phyloP scores from a whole-genome alignment of 2,329 filamentous ascomycete species.

The Periconia sp. region DNA sequence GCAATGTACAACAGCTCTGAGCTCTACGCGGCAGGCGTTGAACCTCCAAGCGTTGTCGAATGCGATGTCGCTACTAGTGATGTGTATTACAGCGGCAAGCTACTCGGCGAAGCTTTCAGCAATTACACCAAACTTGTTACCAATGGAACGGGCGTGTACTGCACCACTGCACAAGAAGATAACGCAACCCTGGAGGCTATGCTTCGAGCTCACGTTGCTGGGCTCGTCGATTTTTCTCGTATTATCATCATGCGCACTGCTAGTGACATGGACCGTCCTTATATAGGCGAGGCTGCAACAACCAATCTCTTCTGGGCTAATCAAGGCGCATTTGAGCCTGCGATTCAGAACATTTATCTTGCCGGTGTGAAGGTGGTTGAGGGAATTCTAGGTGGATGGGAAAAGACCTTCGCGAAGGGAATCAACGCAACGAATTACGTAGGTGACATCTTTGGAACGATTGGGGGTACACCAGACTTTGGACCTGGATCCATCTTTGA shows the following conservation, averaged over 20 bases:
- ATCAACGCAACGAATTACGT: constrained; percentile 68
- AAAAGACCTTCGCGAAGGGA: constrained; percentile 61
- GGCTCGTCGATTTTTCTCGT: constrained; percentile 39
- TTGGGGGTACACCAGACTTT: constrained; percentile 71
- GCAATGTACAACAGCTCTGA: constrained; percentile 38
- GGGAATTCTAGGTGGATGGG: constrained; percentile 67
- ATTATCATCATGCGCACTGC: constrained; percentile 52
- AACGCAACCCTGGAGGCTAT: constrained; percentile 43
- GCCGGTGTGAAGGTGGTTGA: constrained; percentile 69
- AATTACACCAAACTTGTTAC: constrained; percentile 39
- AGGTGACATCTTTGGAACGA: constrained; percentile 72
- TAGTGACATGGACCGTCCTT: constrained; percentile 74
- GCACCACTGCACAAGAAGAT: constrained; percentile 45
- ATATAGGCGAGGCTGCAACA: constrained; percentile 60
- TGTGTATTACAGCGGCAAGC: constrained; percentile 35
- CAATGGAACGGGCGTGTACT: constrained; percentile 45
- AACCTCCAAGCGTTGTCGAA: constrained; percentile 32
- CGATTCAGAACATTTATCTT: constrained; percentile 70
- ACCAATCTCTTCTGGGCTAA: constrained; percentile 66
- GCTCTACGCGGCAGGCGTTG: constrained; percentile 28
- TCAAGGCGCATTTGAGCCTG: constrained; percentile 67
- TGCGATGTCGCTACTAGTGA: constrained; percentile 41
- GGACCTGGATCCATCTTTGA: too few species aligned
- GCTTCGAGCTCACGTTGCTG: constrained; percentile 30
- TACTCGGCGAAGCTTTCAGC: constrained; percentile 33